Base-by-base conservation (phyloP, 2,329 filamentous ascomycete genomes). In the Fonsecaea multimorphosa region DNA sequence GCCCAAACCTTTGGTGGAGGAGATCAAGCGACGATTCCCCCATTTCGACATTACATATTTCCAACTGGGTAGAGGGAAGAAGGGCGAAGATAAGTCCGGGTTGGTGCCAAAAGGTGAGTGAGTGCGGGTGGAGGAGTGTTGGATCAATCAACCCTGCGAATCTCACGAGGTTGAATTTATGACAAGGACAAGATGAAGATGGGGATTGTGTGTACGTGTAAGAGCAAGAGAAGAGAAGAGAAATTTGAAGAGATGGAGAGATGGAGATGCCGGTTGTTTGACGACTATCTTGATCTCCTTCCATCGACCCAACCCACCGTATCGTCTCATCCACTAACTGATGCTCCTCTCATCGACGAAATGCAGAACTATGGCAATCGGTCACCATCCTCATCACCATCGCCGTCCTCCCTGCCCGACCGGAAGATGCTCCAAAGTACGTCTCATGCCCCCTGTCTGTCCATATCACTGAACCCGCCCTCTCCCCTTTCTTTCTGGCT, bases 311-410 rank as follows among this genome's bases (percentile, higher is more conserved):
- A 31, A 31, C 8, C 29, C 29, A 31, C 8, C 29, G n/a, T 8
- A 31, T 31, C 14, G 1, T 2, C 1, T 24, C 44, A 19, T 49
- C 44, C 7, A 55, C 59, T 65, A 19, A 62, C 63, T 19, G 14
- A n/a, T 19, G 38, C 16, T 1, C 16, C n/a, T 29, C 29, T 22
- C 36, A n/a, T 46, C 38, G 4, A 32, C 14, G n/a, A 14, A 65
- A 70, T 11, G 24, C 66, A 77, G 78, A 80, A 22, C 67, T 80
- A 36, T 79, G 77, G 74, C 72, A 78, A 57, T 75, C 79, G 59
- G 76, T 77, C 38, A 83, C 79, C 1, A 78, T 85, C 67, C 77
- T 86, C 22, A 76, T 79, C 60, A 86, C 84, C 0, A 76, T 85
- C 49, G 76, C 73, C 67, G 77, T 78, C 63, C 76, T 85, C 9